Conservation (phyloP, 768 basidiomycete genomes). For the Pleurotus tuoliensis region DNA sequence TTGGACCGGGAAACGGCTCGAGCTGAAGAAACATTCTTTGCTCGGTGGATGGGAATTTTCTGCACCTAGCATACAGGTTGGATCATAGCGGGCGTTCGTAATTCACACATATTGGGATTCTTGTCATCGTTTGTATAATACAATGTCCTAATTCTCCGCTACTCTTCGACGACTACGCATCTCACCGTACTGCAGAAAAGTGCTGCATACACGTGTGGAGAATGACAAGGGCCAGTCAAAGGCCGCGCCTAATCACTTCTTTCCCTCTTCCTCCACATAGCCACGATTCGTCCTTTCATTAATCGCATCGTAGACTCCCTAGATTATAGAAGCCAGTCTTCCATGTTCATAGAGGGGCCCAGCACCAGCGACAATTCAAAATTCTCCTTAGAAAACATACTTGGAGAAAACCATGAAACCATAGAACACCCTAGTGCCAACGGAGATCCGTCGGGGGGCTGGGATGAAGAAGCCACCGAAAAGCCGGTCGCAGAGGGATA, state of each 20-base stretch:
- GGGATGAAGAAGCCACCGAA: slow-evolving; percentile 60
- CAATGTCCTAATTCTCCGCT: too few relatives aligned
- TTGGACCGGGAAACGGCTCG: slow-evolving; percentile 37
- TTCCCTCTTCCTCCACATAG: not conserved
- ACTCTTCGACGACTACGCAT: too few relatives aligned
- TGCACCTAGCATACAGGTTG: slow-evolving; percentile 10
- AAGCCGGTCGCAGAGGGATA: slow-evolving; percentile 54
- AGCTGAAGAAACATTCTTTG: slow-evolving; percentile 31
- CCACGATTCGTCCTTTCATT: slow-evolving; percentile 3
- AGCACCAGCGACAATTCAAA: slow-evolving; percentile 3
- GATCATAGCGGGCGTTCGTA: slow-evolving; percentile 11
- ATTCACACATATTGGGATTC: not conserved
- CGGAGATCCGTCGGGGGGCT: slow-evolving; percentile 43
- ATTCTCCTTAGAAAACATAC: slow-evolving; percentile 70
- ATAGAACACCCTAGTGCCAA: slow-evolving; percentile 53
- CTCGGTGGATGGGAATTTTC: slow-evolving; percentile 19
- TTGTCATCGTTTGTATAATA: too few relatives aligned
- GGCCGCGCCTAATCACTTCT: not conserved
- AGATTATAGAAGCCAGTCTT: slow-evolving; percentile 3
- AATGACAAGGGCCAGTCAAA: not conserved
- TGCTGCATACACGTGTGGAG: slow-evolving; percentile 7
- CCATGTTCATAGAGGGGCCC: not conserved
- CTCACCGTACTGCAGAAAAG: too few relatives aligned
- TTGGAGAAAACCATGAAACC: slow-evolving; percentile 57
- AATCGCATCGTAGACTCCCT: slow-evolving; percentile 5